A percentile compares a stretch with the other conserved stretches of the same genome.
Conservation (phyloP, 1,139 yeast genomes). For the Saccharomyces hybrid region DNA sequence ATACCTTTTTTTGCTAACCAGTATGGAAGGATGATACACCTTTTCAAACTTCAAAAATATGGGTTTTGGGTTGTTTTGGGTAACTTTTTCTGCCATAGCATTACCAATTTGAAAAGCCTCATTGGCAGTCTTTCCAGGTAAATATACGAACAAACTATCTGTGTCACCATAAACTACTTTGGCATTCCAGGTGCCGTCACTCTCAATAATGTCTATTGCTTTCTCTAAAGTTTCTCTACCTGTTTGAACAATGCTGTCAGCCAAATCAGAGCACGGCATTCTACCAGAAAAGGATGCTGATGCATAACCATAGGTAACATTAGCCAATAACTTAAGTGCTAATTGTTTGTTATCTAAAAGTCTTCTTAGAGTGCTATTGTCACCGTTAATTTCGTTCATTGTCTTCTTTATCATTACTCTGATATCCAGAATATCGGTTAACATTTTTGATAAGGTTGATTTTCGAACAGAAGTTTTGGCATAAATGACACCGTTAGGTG, state of each 20-base stretch:
- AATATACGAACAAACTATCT: slow-evolving; percentile 81
- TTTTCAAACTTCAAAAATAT: slow-evolving; percentile 81
- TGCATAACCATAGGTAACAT: slow-evolving; percentile 95
- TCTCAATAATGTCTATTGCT: slow-evolving; percentile 64
- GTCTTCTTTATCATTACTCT: slow-evolving; percentile 72
- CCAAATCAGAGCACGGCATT: slow-evolving; percentile 93
- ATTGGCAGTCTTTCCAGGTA: slow-evolving; percentile 69
- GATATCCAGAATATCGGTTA: slow-evolving; percentile 71
- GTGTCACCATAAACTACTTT: slow-evolving; percentile 96
- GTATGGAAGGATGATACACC: slow-evolving; percentile 78
- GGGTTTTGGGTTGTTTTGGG: slow-evolving; percentile 72
- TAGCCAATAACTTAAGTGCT: slow-evolving; percentile 84
- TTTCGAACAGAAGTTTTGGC: slow-evolving; percentile 58
- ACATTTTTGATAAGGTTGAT: slow-evolving; percentile 75
- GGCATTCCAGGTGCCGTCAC: slow-evolving; percentile 61
- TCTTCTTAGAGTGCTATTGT: slow-evolving; percentile 36
- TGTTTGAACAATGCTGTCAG: slow-evolving; percentile 88
- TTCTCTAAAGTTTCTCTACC: slow-evolving; percentile 76
- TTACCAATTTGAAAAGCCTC: slow-evolving; percentile 76
- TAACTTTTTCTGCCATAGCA: slow-evolving; percentile 56
- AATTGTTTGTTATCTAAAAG: slow-evolving; percentile 70
- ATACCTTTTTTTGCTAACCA: slow-evolving; percentile 80
- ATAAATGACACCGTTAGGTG: slow-evolving; percentile 85
- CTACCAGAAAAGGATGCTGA: slow-evolving; percentile 93
- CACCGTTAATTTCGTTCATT: slow-evolving; percentile 43